Evolutionary conservation across 805 yeast species (phyloP).

Genomic region (Spathaspora sp.): DNA sequence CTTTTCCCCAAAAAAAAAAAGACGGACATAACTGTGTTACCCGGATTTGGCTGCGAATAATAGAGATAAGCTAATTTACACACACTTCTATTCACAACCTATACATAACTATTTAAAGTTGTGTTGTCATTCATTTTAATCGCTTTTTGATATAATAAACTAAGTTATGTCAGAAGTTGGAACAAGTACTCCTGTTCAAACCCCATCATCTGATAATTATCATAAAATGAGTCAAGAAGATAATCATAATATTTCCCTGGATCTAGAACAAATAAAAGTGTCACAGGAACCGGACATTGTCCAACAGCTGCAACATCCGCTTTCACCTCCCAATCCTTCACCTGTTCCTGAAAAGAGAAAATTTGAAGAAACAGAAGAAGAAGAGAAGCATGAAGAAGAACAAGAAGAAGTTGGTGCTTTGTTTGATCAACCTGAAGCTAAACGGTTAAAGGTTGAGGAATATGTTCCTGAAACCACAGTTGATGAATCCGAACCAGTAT

Average conservation of each 20-base stretch:
- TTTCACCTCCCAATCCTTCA: constrained; percentile 44
- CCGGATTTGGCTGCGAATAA: constrained; percentile 3
- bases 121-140: background rate
- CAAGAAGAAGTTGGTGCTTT: background rate
- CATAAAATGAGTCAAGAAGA: constrained; percentile 12
- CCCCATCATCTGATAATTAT: constrained; percentile 30
- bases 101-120: background rate
- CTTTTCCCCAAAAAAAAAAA: background rate
- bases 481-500: background rate
- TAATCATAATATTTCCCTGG: background rate
- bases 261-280: background rate
- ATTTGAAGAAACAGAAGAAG: constrained; percentile 21
- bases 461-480: background rate
- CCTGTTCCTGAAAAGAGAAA: constrained; percentile 38
- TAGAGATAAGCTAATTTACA: background rate
- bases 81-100: background rate
- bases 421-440: background rate
- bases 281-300: background rate
- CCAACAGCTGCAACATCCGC: constrained; percentile 31
- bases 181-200: constrained; percentile 36
- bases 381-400: constrained; percentile 2
- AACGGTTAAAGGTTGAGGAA: background rate
- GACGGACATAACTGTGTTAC: background rate
- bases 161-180: constrained; percentile 11
- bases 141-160: background rate